Conservation (phyloP, 352 stramenopile genomes). For the Poterioochromonas sp. region DNA sequence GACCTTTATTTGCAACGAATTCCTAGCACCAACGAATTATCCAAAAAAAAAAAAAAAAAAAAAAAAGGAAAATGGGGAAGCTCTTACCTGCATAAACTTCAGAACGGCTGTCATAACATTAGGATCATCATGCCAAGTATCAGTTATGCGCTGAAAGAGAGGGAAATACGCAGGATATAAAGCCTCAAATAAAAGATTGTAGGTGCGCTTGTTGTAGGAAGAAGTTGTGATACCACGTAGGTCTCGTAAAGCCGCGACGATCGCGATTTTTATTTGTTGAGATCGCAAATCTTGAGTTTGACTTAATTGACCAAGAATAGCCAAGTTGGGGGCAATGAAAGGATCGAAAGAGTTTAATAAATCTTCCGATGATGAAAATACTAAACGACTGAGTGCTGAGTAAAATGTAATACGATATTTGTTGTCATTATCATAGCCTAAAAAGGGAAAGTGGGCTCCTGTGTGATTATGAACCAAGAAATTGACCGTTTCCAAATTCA, state of each 20-base stretch:
- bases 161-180: slow-evolving; percentile 90
- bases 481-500: slow-evolving; percentile 90
- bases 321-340: slow-evolving; percentile 79
- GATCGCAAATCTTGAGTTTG: background rate
- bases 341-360: slow-evolving; percentile 75
- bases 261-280: slow-evolving; percentile 57
- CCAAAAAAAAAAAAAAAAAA: background rate
- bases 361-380: slow-evolving; percentile 88
- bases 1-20: slow-evolving; percentile 75
- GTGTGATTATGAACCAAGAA: slow-evolving; percentile 93
- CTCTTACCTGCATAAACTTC: slow-evolving; percentile 85
- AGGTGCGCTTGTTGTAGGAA: slow-evolving; percentile 89
- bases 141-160: slow-evolving; percentile 81
- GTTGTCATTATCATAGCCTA: slow-evolving; percentile 52
- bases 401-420: slow-evolving; percentile 93
- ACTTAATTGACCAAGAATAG: background rate
- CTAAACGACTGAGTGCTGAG: slow-evolving; percentile 83
- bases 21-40: background rate
- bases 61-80: background rate
- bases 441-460: slow-evolving; percentile 91
- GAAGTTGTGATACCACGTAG: slow-evolving; percentile 87
- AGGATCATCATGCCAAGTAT: slow-evolving; percentile 78
- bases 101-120: slow-evolving; percentile 88
- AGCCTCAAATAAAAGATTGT: slow-evolving; percentile 92
- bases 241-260: slow-evolving; percentile 92